Percentiles rank a stretch among this genome's conserved stretches.
These are phyloP conservation scores for Didymella sp. DNA, from an alignment of 2,329 filamentous ascomycete genomes.

Conservation along the genomic window DNA sequence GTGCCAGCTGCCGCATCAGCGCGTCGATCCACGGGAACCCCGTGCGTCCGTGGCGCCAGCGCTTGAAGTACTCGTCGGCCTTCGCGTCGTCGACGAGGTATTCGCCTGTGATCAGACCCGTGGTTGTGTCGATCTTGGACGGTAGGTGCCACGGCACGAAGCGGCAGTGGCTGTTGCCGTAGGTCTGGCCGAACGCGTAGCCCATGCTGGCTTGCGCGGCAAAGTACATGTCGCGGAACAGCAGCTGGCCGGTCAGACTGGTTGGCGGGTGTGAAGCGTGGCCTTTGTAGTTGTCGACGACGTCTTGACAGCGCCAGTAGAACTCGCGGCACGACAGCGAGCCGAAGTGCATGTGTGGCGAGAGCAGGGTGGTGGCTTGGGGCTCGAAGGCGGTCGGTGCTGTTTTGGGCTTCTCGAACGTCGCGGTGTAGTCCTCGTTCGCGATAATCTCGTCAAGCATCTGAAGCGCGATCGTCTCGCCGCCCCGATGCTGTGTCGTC, in stretches of 20 bases:
- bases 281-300: slow-evolving; percentile 65
- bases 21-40: slow-evolving; percentile 85
- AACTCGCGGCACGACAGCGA: slow-evolving; percentile 73
- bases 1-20: slow-evolving; percentile 74
- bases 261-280: slow-evolving; percentile 66
- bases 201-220: slow-evolving; percentile 75
- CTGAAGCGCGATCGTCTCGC: slow-evolving; percentile 70
- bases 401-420: slow-evolving; percentile 77
- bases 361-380: slow-evolving; percentile 75
- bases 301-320: slow-evolving; percentile 73
- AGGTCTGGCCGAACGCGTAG: slow-evolving; percentile 67
- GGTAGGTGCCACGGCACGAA: slow-evolving; percentile 82
- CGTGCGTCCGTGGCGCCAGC: slow-evolving; percentile 73
- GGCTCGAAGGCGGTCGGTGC: slow-evolving; percentile 76
- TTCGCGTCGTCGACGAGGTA: slow-evolving; percentile 69
- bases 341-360: slow-evolving; percentile 77
- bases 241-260: slow-evolving; percentile 73
- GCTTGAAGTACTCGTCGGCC: slow-evolving; percentile 70
- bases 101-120: slow-evolving; percentile 61
- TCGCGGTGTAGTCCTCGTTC: slow-evolving; percentile 71
- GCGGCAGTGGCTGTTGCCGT: slow-evolving; percentile 70
- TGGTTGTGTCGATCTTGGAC: slow-evolving; percentile 59
- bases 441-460: slow-evolving; percentile 65
- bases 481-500: slow-evolving; percentile 72
- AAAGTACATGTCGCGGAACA: slow-evolving; percentile 87